Base-by-base conservation (phyloP, 345 rosid genomes). In the Abelmoschus esculentus region DNA sequence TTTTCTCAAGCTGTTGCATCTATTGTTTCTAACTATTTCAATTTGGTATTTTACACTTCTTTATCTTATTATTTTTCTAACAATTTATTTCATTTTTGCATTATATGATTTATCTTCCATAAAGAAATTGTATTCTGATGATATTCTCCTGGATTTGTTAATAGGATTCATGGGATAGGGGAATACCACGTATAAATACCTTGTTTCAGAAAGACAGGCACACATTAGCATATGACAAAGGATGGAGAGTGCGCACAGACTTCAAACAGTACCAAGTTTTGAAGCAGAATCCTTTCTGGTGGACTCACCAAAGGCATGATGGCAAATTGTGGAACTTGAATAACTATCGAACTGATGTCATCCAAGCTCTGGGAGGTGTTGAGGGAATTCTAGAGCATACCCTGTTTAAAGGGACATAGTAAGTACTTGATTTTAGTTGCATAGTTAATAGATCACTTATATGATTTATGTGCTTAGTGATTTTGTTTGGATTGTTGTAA, bases 111-210 rank as follows among this genome's bases (percentile, higher is more conserved):
- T 65, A 19, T 12, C 12, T 36, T 14, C 15, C 32, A 6, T 22
- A 22, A 22, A 19, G 36, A 66, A 49, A 49, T 29, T 56, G 15
- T 66, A 11, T 26, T 44, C 57, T 70, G 66, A 59, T 70, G 28
- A 22, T 60, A 17, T 17, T 36, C 14, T 18, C 31, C 54, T 3
- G 8, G 11, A 18, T 36, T 52, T 36, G 26, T 69, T 70, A 49
- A 72, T 89, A 95, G 99, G 98, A 96, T 84, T 96, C 99, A 13
- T 96, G 98, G 99, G 99, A 96, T 79, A 89, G 98, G 81, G 99
- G 98, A 53, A 96, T 96, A 80, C 99, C 99, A 29, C 98, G 99
- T 59, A 96, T 96, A 52, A 96, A 96, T 79, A 96, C 99, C 7
- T 77, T 96, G 77, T 96, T 96, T 71, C 99, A 96, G 84, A 96